Percentiles rank a stretch among this genome's conserved stretches.
These are phyloP conservation scores for Bassia scoparia DNA, from an alignment of 148 eudicot genomes.

Conservation along the genomic window DNA sequence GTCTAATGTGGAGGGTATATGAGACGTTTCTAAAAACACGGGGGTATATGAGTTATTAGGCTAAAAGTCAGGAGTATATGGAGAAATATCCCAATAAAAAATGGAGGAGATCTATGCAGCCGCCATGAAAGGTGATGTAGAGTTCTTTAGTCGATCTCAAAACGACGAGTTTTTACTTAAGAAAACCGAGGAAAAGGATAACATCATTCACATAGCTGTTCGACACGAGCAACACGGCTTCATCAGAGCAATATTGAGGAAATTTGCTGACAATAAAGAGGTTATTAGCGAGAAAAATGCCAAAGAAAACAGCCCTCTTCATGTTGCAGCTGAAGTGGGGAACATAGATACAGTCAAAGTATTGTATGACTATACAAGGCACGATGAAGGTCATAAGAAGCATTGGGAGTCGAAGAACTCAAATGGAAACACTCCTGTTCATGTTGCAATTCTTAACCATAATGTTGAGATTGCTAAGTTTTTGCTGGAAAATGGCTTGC, in stretches of 20 bases:
- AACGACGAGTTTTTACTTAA: neutral
- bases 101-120: slow-evolving; percentile 8
- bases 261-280: neutral
- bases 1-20: no score
- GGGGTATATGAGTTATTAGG: no score
- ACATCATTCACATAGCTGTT: slow-evolving; percentile 5
- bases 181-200: slow-evolving; percentile 4
- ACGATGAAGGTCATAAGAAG: neutral
- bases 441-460: neutral
- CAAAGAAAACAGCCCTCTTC: neutral
- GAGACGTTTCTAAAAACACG: no score
- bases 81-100: no score
- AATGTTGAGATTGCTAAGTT: neutral
- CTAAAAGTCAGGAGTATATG: no score
- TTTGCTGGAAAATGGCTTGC: neutral
- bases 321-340: slow-evolving; percentile 1
- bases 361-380: neutral
- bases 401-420: neutral
- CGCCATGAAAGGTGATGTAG: slow-evolving; percentile 2
- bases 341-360: neutral
- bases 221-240: neutral
- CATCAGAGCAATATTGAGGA: neutral
- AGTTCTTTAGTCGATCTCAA: neutral
- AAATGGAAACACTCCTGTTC: neutral
- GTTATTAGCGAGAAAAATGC: neutral